Percentiles rank a stretch among this genome's conserved stretches.
Conservation (phyloP, 148 eudicot species). For the Beta vulgaris region DNA sequence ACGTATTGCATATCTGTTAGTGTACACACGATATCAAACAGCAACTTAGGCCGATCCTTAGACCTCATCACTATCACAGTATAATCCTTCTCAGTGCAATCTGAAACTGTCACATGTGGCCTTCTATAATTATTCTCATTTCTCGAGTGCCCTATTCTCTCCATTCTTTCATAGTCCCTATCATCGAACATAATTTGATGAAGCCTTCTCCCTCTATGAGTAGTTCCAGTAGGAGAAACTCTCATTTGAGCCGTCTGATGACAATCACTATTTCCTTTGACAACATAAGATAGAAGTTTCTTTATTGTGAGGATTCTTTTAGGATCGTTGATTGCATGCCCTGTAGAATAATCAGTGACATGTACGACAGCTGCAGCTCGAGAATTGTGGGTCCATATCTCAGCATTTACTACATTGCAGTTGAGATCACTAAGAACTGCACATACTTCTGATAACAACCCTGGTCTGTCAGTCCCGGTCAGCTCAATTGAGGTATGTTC, state of each 20-base stretch:
- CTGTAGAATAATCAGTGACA: conserved; percentile 57
- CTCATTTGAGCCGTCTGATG: conserved; percentile 60
- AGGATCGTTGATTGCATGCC: conserved; percentile 59
- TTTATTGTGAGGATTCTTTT: conserved; percentile 57
- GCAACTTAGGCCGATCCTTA: conserved; percentile 80
- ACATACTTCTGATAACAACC: conserved; percentile 72
- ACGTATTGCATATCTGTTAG: conserved; percentile 92
- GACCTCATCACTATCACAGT: conserved; percentile 72
- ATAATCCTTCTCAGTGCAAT: conserved; percentile 73
- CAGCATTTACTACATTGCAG: conserved; percentile 72
- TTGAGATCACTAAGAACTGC: conserved; percentile 65
- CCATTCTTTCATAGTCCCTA: conserved; percentile 66
- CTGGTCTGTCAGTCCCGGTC: conserved; percentile 78
- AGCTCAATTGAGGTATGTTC: conserved; percentile 78
- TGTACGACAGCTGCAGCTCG: conserved; percentile 85
- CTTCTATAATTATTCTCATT: conserved; percentile 34
- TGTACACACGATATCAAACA: conserved; percentile 86
- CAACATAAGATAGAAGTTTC: conserved; percentile 60
- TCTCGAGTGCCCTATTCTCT: conserved; percentile 22
- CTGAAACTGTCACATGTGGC: conserved; percentile 50
- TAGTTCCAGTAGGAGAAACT: conserved; percentile 58
- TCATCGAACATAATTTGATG: conserved; percentile 94
- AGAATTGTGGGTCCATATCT: conserved; percentile 90
- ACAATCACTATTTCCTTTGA: conserved; percentile 58
- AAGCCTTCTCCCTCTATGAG: conserved; percentile 75